Evolutionary conservation across 345 rosid genomes (phyloP).

Genomic region (Durio zibethinus): DNA sequence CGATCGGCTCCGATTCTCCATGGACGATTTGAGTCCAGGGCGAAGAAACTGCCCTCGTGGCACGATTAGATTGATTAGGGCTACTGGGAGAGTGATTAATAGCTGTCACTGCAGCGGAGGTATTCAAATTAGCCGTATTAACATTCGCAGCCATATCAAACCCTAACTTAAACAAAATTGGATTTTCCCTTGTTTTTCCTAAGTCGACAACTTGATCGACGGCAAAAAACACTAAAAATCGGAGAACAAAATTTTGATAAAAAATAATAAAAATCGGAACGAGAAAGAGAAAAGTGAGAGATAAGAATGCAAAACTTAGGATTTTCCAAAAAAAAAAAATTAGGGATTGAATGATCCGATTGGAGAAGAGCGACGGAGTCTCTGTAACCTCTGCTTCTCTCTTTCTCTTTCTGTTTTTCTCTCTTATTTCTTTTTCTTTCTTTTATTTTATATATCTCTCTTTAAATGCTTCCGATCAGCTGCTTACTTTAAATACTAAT

Average conservation of each 20-base stretch:
- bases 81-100: slow-evolving; percentile 16
- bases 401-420: background rate
- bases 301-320: background rate
- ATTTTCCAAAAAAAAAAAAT: background rate
- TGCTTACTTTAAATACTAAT: background rate
- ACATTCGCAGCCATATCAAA: slow-evolving; percentile 4
- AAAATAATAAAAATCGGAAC: background rate
- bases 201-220: slow-evolving; percentile 10
- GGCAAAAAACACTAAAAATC: background rate
- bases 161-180: background rate
- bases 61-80: slow-evolving; percentile 25
- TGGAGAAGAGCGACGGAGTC: slow-evolving; percentile 15
- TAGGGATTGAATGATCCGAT: slow-evolving; percentile 5
- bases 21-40: slow-evolving; percentile 51
- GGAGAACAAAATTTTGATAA: background rate
- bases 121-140: slow-evolving; percentile 6
- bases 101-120: slow-evolving; percentile 1
- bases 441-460: background rate
- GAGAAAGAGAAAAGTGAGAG: background rate
- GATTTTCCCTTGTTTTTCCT: background rate
- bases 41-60: slow-evolving; percentile 6
- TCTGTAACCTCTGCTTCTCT: slow-evolving; percentile 11
- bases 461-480: background rate
- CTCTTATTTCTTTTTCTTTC: background rate
- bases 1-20: slow-evolving; percentile 35